These are phyloP conservation scores for Ceratocystiopsis sp. DNA, from an alignment of 2,329 filamentous ascomycete species.

Conservation along the genomic window DNA sequence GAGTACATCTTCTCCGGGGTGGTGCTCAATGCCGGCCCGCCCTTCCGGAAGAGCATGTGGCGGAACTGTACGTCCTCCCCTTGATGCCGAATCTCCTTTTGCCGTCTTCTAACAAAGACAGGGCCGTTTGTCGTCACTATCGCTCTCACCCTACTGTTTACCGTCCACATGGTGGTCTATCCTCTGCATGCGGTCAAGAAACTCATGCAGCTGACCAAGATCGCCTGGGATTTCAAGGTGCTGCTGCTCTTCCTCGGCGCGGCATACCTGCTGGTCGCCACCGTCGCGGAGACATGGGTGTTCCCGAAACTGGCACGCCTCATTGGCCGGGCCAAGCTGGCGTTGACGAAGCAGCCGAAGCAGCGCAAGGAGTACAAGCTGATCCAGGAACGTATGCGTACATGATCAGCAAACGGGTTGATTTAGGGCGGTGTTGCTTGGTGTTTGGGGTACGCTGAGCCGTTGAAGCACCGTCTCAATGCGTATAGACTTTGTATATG, in stretches of 20 bases:
- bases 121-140: slow-evolving; percentile 77
- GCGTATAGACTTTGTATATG: no score
- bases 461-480: no score
- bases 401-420: no score
- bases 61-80: slow-evolving; percentile 50
- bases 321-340: slow-evolving; percentile 44
- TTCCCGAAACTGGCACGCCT: slow-evolving; percentile 51
- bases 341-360: slow-evolving; percentile 46
- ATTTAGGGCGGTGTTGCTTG: background rate
- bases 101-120: slow-evolving; percentile 16
- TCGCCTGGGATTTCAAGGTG: slow-evolving; percentile 54
- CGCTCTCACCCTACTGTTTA: slow-evolving; percentile 45
- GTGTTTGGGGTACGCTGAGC: background rate
- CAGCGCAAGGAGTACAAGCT: slow-evolving; percentile 79
- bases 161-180: slow-evolving; percentile 63
- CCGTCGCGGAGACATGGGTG: slow-evolving; percentile 52
- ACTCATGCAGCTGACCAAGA: slow-evolving; percentile 72
- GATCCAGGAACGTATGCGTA: slow-evolving; percentile 49
- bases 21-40: slow-evolving; percentile 77
- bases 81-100: background rate
- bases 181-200: slow-evolving; percentile 51
- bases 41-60: slow-evolving; percentile 66
- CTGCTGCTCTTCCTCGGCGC: slow-evolving; percentile 56
- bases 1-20: slow-evolving; percentile 88
- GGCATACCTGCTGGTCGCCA: slow-evolving; percentile 51